Evolutionary conservation across 192 early-diverging fungal species (phyloP).

Genomic region (Entomortierella chlamydospora): DNA sequence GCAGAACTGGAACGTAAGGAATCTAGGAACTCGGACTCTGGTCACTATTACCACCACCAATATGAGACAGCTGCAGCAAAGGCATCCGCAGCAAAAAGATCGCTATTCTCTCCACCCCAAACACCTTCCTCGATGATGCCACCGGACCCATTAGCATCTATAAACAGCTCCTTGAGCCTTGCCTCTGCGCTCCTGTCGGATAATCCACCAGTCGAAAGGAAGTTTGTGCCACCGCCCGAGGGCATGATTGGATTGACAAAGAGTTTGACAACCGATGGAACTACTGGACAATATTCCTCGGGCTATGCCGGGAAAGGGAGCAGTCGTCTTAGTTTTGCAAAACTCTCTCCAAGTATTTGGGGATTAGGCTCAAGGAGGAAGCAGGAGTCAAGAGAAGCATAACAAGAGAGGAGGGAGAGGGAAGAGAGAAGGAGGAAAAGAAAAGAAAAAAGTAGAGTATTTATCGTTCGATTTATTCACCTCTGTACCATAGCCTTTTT

Average conservation of each 20-base stretch:
- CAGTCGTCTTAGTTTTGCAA: not conserved
- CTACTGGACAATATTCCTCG: slow-evolving; percentile 7
- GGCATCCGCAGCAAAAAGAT: slow-evolving; percentile 26
- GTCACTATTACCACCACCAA: slow-evolving; percentile 11
- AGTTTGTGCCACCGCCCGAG: slow-evolving; percentile 23
- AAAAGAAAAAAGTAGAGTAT: too few species aligned
- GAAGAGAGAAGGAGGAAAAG: too few species aligned
- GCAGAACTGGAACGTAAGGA: slow-evolving; percentile 8
- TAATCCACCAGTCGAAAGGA: not conserved
- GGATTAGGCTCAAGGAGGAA: too few species aligned
- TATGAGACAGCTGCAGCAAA: slow-evolving; percentile 12
- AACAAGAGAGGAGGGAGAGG: too few species aligned
- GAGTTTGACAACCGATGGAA: slow-evolving; percentile 40
- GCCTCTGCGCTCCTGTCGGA: slow-evolving; percentile 27
- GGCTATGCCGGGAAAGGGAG: not conserved
- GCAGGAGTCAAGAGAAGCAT: too few species aligned
- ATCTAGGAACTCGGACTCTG: slow-evolving; percentile 9
- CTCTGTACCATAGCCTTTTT: too few species aligned
- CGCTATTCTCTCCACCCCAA: not conserved
- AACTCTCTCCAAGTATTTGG: not conserved
- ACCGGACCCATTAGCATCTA: slow-evolving; percentile 19
- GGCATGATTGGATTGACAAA: slow-evolving; percentile 27
- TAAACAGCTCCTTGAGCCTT: slow-evolving; percentile 25
- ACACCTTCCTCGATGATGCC: too few species aligned
- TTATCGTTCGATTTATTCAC: too few species aligned